phyloP scores from a whole-genome alignment of 768 basidiomycete species.

The Clavulina sp. region DNA sequence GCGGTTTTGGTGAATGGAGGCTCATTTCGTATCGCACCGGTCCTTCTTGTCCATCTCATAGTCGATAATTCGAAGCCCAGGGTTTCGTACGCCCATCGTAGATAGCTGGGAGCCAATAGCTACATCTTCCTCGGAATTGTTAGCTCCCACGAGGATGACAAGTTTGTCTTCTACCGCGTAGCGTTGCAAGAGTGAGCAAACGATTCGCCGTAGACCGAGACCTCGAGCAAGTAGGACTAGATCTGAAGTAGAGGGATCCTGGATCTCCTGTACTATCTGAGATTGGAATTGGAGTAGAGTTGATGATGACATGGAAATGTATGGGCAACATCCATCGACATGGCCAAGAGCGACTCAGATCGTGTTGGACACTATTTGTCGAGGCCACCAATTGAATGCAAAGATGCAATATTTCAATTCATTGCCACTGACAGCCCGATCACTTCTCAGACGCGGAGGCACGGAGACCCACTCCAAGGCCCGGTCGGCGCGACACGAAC shows the following conservation, averaged over 20 bases:
- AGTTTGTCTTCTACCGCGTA: slow-evolving; percentile 77
- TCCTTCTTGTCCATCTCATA: slow-evolving; percentile 70
- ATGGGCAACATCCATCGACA: not conserved
- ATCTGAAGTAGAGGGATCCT: slow-evolving; percentile 22
- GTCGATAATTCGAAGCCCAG: slow-evolving; percentile 64
- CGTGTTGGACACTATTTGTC: too few species aligned
- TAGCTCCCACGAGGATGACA: slow-evolving; percentile 69
- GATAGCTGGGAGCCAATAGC: slow-evolving; percentile 87
- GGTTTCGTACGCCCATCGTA: slow-evolving; percentile 76
- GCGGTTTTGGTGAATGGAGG: not conserved
- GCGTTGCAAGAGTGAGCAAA: slow-evolving; percentile 80
- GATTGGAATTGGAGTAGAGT: slow-evolving; percentile 22
- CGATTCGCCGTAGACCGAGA: slow-evolving; percentile 64
- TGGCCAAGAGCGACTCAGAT: not conserved
- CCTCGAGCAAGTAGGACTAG: slow-evolving; percentile 69
- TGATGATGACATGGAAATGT: slow-evolving; percentile 5
- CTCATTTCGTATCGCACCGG: slow-evolving; percentile 33
- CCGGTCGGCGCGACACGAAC: too few species aligned
- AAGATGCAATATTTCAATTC: not conserved
- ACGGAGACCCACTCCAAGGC: not conserved
- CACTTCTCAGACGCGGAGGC: not conserved
- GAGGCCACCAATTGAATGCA: too few species aligned
- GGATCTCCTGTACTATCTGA: slow-evolving; percentile 20
- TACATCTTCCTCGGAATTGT: slow-evolving; percentile 61
- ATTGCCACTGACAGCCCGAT: not conserved